Evolutionary conservation across 1,284 basidiomycete genomes (phyloP).

Genomic region (Cryptococcus amylolentus): DNA sequence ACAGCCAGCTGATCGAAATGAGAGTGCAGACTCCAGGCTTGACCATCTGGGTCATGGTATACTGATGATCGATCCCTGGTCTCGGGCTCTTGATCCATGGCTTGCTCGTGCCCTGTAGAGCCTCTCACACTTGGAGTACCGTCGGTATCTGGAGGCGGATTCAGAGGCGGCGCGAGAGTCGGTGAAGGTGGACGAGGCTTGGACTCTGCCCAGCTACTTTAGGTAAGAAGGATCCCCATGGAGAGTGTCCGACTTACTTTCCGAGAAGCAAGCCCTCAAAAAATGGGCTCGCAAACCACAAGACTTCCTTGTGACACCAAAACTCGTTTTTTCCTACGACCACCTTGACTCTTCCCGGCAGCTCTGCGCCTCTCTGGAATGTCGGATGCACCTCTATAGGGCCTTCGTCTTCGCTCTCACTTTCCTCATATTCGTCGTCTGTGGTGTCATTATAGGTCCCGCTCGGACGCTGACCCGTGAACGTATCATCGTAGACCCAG

Average conservation of each 20-base stretch:
- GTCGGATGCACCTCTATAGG: conserved; percentile 37
- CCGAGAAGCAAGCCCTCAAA: conserved; percentile 43
- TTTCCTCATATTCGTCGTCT: conserved; percentile 7
- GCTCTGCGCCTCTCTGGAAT: conserved; percentile 26
- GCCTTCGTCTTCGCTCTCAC: conserved; percentile 27
- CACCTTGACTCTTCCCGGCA: conserved; percentile 42
- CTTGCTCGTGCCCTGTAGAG: too few relatives aligned
- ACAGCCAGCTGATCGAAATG: too few relatives aligned
- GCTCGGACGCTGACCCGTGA: not conserved
- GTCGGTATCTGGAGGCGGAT: not conserved
- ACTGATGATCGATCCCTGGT: not conserved
- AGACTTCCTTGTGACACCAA: conserved; percentile 47
- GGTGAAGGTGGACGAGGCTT: conserved; percentile 6
- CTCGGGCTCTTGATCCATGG: conserved; percentile 8
- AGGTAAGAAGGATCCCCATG: conserved; percentile 1
- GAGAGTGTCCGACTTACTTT: conserved; percentile 26
- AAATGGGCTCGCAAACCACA: conserved; percentile 47
- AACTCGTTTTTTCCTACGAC: conserved; percentile 40
- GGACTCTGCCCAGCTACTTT: conserved; percentile 41
- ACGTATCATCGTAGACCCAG: conserved; percentile 7
- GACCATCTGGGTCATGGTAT: not conserved
- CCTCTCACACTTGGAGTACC: not conserved
- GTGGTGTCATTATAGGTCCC: not conserved
- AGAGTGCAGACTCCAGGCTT: too few relatives aligned
- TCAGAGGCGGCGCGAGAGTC: conserved; percentile 9